Percentiles rank a stretch among this genome's conserved stretches.
These are phyloP conservation scores for Aphanomyces euteiches DNA, from an alignment of 352 stramenopile genomes.

Conservation along the genomic window DNA sequence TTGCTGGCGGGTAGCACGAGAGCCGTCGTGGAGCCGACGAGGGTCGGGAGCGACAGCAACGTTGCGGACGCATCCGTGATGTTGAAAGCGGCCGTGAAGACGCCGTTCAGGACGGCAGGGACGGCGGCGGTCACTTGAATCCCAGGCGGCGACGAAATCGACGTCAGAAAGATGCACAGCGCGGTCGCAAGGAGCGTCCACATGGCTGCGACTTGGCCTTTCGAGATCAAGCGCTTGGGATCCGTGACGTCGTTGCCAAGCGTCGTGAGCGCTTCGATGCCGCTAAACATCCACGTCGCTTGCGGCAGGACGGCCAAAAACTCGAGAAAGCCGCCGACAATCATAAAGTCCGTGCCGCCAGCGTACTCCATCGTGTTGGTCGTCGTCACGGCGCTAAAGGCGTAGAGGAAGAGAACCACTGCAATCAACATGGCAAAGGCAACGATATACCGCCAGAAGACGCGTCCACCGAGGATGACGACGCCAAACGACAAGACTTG, in stretches of 20 bases:
- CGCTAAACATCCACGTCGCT: neutral
- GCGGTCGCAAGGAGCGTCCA: conserved; percentile 40
- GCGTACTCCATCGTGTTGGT: neutral
- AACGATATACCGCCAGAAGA: conserved; percentile 37
- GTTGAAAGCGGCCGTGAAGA: conserved; percentile 36
- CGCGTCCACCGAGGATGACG: conserved; percentile 33
- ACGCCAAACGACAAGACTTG: conserved; percentile 33
- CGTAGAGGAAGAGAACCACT: conserved; percentile 34
- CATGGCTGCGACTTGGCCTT: conserved; percentile 29
- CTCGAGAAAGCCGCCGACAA: conserved; percentile 23
- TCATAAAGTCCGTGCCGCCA: neutral
- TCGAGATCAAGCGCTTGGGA: conserved; percentile 30
- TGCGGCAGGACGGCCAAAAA: neutral
- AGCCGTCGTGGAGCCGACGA: conserved; percentile 42
- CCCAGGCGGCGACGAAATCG: conserved; percentile 28
- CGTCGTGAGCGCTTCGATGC: neutral
- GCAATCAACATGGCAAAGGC: conserved; percentile 28
- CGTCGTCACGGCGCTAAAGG: neutral
- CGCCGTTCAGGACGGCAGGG: neutral
- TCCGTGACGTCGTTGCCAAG: conserved; percentile 28
- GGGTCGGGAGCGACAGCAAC: conserved; percentile 42
- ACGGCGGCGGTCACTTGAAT: neutral
- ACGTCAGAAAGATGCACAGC: conserved; percentile 36
- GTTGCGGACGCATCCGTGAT: conserved; percentile 31
- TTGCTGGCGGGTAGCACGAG: conserved; percentile 58